Conservation (phyloP, 768 basidiomycete genomes). For the Chiua virens region DNA sequence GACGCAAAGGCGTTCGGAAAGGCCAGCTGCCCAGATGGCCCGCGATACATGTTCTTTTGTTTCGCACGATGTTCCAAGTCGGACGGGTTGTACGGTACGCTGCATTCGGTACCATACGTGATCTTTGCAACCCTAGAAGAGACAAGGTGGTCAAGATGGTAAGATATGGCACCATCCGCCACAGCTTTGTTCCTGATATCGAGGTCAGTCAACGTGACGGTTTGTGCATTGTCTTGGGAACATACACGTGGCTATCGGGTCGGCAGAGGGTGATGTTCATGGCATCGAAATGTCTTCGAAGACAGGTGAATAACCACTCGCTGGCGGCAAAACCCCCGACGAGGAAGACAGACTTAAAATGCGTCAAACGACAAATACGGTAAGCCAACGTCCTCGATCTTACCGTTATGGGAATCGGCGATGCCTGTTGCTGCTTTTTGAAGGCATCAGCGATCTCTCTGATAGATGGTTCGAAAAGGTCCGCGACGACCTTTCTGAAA, state of each 20-base stretch:
- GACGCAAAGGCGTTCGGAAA: constrained; percentile 43
- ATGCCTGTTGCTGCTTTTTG: constrained; percentile 29
- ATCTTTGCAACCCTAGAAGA: constrained; percentile 46
- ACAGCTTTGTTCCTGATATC: constrained; percentile 46
- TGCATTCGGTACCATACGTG: constrained; percentile 48
- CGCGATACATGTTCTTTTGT: constrained; percentile 29
- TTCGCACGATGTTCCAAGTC: constrained; percentile 44
- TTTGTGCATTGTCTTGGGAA: neutral
- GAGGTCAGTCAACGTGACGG: constrained; percentile 10
- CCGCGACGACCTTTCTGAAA: constrained; percentile 37
- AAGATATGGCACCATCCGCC: constrained; percentile 49
- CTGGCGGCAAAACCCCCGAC: constrained; percentile 56
- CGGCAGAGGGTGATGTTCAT: constrained; percentile 44
- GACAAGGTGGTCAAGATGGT: constrained; percentile 48
- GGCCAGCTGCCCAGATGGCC: constrained; percentile 38
- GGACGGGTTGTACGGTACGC: constrained; percentile 33
- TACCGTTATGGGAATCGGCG: constrained; percentile 35
- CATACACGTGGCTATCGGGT: constrained; percentile 56
- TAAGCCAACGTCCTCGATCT: neutral
- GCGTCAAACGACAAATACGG: neutral
- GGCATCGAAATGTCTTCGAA: constrained; percentile 39
- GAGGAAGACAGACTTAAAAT: constrained; percentile 41
- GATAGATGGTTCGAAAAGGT: constrained; percentile 46
- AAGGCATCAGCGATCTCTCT: constrained; percentile 38
- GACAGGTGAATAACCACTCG: constrained; percentile 45